These are phyloP conservation scores for Volvox reticuliferus DNA, from an alignment of 139 green algal species.

Conservation along the genomic window DNA sequence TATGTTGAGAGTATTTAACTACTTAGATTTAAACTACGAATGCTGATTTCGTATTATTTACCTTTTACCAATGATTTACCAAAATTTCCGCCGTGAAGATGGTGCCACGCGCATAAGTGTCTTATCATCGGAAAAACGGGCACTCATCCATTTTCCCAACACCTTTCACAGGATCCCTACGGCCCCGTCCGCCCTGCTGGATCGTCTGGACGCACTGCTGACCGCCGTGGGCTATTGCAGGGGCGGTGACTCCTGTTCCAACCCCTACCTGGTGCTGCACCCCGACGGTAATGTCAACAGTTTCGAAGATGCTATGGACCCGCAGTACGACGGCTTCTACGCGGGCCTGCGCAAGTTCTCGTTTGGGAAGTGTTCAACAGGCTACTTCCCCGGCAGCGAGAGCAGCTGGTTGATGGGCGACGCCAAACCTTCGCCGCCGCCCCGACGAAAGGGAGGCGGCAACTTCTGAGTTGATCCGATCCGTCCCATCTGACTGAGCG, in stretches of 20 bases:
- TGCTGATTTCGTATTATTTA: no score
- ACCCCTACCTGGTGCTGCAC: constrained; percentile 34
- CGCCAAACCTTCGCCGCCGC: not conserved
- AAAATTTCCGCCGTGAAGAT: no score
- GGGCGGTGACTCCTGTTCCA: not conserved
- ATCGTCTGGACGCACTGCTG: constrained; percentile 38
- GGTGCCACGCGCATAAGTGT: no score
- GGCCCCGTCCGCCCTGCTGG: not conserved
- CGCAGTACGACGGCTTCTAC: constrained; percentile 5
- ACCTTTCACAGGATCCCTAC: not conserved
- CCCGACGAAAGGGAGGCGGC: not conserved
- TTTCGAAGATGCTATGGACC: constrained; percentile 40
- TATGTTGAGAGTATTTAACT: no score
- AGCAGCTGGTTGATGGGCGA: constrained; percentile 5
- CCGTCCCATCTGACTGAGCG: no score
- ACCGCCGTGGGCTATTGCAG: constrained; percentile 32
- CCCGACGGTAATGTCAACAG: constrained; percentile 17
- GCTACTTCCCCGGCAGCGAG: not conserved
- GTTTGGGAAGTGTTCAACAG: not conserved
- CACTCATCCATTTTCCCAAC: no score
- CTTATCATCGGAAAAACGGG: no score
- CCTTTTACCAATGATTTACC: no score
- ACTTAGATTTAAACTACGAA: no score
- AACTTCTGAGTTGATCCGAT: not conserved
- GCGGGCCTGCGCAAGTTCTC: constrained; percentile 12